Evolutionary conservation across 116 monocot species (phyloP).

Genomic region (Cymodocea nodosa): DNA sequence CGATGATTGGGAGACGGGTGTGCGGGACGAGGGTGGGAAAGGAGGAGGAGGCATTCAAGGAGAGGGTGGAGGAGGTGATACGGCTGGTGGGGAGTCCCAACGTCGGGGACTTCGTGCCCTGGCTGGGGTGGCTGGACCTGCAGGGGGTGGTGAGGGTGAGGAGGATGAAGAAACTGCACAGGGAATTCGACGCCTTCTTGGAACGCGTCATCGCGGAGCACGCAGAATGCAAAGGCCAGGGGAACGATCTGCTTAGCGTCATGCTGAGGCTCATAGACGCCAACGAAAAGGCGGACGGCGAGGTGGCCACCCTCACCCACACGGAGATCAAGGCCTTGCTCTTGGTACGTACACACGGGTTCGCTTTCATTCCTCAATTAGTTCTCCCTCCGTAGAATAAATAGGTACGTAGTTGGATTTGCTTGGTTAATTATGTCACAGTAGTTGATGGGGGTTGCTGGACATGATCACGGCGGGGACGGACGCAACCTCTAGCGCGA

Average conservation of each 20-base stretch:
- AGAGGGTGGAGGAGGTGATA: slow-evolving; percentile 53
- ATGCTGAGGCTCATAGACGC: slow-evolving; percentile 3
- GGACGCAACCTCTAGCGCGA: slow-evolving; percentile 13
- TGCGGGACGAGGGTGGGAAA: slow-evolving; percentile 11
- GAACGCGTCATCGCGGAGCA: slow-evolving; percentile 19
- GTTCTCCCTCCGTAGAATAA: no score
- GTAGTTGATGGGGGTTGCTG: no score
- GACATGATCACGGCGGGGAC: slow-evolving; percentile 8
- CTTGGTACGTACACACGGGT: no score
- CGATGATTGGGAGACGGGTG: slow-evolving; percentile 26
- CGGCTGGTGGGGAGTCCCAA: slow-evolving; percentile 26
- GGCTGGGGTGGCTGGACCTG: slow-evolving; percentile 30
- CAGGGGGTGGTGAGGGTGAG: slow-evolving; percentile 39
- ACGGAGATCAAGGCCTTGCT: slow-evolving; percentile 42
- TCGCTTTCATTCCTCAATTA: no score
- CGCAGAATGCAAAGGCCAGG: not conserved
- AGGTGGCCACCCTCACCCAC: slow-evolving; percentile 8
- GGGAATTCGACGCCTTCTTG: slow-evolving; percentile 22
- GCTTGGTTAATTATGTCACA: no score
- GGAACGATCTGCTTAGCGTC: slow-evolving; percentile 16
- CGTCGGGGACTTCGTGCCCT: slow-evolving; percentile 48
- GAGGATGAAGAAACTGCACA: slow-evolving; percentile 36
- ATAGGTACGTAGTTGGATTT: no score
- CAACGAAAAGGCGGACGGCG: not conserved
- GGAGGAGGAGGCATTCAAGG: slow-evolving; percentile 38